Evolutionary conservation across 305 asterid species (phyloP).

Genomic region (Striga hermonthica): DNA sequence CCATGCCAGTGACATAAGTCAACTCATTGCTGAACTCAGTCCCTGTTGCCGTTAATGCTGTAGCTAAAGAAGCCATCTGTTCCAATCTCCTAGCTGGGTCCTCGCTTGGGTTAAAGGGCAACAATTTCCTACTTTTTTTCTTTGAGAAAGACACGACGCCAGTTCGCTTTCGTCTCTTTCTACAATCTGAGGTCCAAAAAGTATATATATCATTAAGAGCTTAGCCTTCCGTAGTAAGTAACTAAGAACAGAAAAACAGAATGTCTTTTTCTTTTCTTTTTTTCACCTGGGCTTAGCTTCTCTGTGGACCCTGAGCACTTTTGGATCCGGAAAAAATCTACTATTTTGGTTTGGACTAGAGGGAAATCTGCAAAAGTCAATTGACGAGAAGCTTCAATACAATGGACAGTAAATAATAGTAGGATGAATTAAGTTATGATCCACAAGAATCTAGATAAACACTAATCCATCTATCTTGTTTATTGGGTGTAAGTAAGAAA

Average conservation of each 20-base stretch:
- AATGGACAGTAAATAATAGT: background rate
- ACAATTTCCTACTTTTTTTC: conserved; percentile 68
- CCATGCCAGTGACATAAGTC: conserved; percentile 69
- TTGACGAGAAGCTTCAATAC: background rate
- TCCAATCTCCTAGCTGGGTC: conserved; percentile 61
- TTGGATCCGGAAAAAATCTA: conserved; percentile 76
- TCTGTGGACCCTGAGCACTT: conserved; percentile 42
- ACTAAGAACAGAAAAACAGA: background rate
- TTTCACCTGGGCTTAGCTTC: conserved; percentile 45
- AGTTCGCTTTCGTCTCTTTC: conserved; percentile 55
- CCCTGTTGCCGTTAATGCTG: conserved; percentile 65
- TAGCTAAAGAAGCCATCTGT: conserved; percentile 90
- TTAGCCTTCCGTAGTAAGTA: background rate
- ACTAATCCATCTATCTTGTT: too few species aligned
- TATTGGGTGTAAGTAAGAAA: background rate
- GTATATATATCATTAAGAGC: conserved; percentile 2
- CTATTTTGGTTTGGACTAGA: conserved; percentile 72
- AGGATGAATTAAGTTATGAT: background rate
- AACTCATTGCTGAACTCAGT: conserved; percentile 73
- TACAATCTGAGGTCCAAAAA: conserved; percentile 38
- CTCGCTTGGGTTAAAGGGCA: conserved; percentile 66
- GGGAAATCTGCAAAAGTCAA: conserved; percentile 52
- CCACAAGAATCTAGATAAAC: background rate
- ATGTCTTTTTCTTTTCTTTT: background rate
- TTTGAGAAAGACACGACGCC: conserved; percentile 48